phyloP scores from a whole-genome alignment of 169 alveolate species.

The Cryptosporidium ubiquitum region DNA sequence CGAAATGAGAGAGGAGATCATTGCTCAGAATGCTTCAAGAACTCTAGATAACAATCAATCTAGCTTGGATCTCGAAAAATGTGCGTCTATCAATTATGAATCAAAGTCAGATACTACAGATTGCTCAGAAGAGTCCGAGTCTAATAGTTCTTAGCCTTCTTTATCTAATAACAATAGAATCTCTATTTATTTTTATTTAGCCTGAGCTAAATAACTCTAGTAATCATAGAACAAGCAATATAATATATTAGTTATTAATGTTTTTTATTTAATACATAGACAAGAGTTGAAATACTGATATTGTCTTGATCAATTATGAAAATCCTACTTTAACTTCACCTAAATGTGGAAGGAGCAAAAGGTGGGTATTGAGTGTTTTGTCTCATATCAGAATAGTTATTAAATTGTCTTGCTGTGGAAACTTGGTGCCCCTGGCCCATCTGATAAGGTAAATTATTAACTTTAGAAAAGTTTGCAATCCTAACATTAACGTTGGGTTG shows the following conservation, averaged over 20 bases:
- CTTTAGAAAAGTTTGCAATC: conserved; percentile 53
- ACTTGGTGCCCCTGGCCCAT: conserved; percentile 31
- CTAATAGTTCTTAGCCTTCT: neutral
- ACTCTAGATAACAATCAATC: neutral
- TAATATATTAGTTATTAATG: neutral
- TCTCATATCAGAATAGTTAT: neutral
- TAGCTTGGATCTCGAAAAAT: neutral
- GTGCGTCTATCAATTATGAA: neutral
- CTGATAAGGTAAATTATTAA: conserved; percentile 20
- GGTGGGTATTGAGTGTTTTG: conserved; percentile 36
- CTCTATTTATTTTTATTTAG: too few species aligned
- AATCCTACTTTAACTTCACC: conserved; percentile 3
- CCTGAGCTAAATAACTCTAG: too few species aligned
- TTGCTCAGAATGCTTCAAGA: conserved; percentile 39
- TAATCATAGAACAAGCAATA: too few species aligned
- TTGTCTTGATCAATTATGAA: neutral
- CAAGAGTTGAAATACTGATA: neutral
- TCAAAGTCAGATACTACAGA: neutral
- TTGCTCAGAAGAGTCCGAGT: neutral
- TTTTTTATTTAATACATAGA: neutral
- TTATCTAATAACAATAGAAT: too few species aligned
- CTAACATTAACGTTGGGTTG: conserved; percentile 58
- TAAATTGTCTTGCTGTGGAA: conserved; percentile 50
- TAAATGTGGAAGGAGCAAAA: conserved; percentile 57
- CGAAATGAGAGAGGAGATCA: conserved; percentile 66